A percentile compares a stretch with the other conserved stretches of the same genome.
Conservation (phyloP, 2,329 filamentous ascomycete species). For the Fusarium verrucosum region DNA sequence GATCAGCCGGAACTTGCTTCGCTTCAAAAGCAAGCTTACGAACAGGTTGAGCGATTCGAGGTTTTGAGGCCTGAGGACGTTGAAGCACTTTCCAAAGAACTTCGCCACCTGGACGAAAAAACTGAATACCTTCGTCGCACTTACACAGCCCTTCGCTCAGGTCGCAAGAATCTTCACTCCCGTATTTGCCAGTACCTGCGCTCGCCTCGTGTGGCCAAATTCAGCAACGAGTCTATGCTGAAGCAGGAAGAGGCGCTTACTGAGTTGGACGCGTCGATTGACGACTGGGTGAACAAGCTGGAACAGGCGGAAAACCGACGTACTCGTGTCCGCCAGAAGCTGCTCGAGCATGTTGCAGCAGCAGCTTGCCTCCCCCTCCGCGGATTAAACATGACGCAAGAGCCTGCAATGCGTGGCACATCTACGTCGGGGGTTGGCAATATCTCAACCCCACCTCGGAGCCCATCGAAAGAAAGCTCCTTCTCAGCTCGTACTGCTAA, state of each 20-base stretch:
- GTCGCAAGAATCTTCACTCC: conserved; percentile 78
- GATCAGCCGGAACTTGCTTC: conserved; percentile 58
- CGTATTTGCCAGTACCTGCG: conserved; percentile 82
- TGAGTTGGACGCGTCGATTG: conserved; percentile 80
- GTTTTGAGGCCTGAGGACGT: conserved; percentile 71
- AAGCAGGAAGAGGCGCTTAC: conserved; percentile 83
- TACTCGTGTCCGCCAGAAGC: conserved; percentile 78
- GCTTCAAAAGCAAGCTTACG: conserved; percentile 68
- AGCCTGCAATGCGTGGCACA: conserved; percentile 53
- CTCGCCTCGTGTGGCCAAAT: conserved; percentile 73
- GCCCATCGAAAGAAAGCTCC: conserved; percentile 60
- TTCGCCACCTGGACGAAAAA: conserved; percentile 78
- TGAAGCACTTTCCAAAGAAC: conserved; percentile 74
- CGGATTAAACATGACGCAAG: conserved; percentile 47
- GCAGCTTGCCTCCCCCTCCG: conserved; percentile 63
- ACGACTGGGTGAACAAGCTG: conserved; percentile 83
- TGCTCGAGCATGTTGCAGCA: conserved; percentile 82
- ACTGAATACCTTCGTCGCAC: conserved; percentile 82
- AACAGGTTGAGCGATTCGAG: conserved; percentile 71
- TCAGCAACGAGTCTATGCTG: conserved; percentile 77
- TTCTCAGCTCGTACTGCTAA: conserved; percentile 47
- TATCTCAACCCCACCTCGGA: conserved; percentile 67
- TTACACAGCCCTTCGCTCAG: conserved; percentile 77
- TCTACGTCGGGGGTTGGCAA: conserved; percentile 52
- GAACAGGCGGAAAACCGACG: conserved; percentile 82